Conservation (phyloP, 2,329 filamentous ascomycete species). For the Pseudogymnoascus sp. region DNA sequence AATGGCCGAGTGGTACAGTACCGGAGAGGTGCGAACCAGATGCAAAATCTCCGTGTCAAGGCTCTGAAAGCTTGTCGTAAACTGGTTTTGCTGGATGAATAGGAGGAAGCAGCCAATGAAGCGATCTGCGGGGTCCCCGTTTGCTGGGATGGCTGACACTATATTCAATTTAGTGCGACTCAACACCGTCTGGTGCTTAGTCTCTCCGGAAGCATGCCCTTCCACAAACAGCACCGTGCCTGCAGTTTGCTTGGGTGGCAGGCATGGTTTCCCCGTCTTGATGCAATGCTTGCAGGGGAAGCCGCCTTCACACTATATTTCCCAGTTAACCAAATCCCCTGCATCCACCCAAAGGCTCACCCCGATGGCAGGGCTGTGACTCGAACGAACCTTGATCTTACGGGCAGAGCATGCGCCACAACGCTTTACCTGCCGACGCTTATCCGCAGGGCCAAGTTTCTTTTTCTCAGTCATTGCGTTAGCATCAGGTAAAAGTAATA, state of each 20-base stretch:
- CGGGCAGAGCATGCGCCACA: constrained; percentile 16
- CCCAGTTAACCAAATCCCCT: constrained; percentile 9
- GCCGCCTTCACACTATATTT: constrained; percentile 16
- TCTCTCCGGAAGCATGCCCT: not conserved
- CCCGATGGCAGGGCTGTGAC: not conserved
- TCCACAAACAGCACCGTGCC: not conserved
- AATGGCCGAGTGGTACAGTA: constrained; percentile 16
- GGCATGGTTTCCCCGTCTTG: constrained; percentile 15
- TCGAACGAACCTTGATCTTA: constrained; percentile 16
- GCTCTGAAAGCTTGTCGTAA: constrained; percentile 11
- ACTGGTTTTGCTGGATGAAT: constrained; percentile 17
- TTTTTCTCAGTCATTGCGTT: not conserved
- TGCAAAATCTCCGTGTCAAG: constrained; percentile 9
- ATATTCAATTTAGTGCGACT: not conserved
- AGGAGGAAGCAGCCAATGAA: constrained; percentile 16
- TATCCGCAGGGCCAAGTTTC: constrained; percentile 16
- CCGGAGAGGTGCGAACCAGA: constrained; percentile 13
- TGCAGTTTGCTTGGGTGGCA: constrained; percentile 9
- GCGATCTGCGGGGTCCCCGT: not conserved
- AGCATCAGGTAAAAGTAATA: not conserved
- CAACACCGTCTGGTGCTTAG: not conserved
- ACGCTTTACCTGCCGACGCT: constrained; percentile 12
- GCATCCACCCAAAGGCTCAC: not conserved
- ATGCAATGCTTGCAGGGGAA: constrained; percentile 17
- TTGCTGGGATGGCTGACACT: not conserved